A percentile compares a stretch with the other conserved stretches of the same genome.
phyloP scores from a whole-genome alignment of 208 protist species.

The Leishmania turanica region DNA sequence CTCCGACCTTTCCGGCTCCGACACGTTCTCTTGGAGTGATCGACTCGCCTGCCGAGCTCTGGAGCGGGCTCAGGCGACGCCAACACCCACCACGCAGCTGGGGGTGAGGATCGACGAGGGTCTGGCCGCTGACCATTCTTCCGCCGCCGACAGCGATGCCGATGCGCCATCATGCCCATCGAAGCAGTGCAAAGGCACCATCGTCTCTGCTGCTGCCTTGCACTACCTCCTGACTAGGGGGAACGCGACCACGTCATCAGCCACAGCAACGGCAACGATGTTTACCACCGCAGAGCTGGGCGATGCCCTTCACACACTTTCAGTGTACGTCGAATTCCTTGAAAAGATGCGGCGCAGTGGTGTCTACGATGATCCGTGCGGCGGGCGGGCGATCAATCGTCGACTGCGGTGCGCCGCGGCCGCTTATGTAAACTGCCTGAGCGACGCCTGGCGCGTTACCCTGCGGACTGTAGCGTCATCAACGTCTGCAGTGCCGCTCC shows the following conservation, averaged over 20 bases:
- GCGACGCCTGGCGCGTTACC: not conserved
- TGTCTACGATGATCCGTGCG: not conserved
- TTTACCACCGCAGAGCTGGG: not conserved
- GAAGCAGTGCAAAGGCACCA: too few relatives aligned
- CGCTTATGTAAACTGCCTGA: constrained; percentile 4
- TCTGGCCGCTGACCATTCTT: not conserved
- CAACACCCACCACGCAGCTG: not conserved
- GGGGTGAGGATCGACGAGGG: too few relatives aligned
- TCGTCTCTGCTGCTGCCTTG: constrained; percentile 1
- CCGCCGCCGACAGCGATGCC: not conserved
- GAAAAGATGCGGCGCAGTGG: not conserved
- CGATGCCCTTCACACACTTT: not conserved
- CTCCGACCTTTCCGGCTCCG: not conserved
- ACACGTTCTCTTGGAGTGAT: constrained; percentile 7
- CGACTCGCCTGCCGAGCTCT: not conserved
- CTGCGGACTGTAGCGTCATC: not conserved
- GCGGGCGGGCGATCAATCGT: not conserved
- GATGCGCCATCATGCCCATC: too few relatives aligned
- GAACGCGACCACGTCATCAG: not conserved
- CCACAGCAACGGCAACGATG: not conserved
- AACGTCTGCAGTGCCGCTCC: not conserved
- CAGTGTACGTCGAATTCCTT: not conserved
- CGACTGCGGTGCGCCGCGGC: not conserved
- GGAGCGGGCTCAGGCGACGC: not conserved
- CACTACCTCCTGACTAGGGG: constrained; percentile 2